Conservation (phyloP, 2,329 filamentous ascomycete genomes). For the Stagonosporopsis chrysanthemi region DNA sequence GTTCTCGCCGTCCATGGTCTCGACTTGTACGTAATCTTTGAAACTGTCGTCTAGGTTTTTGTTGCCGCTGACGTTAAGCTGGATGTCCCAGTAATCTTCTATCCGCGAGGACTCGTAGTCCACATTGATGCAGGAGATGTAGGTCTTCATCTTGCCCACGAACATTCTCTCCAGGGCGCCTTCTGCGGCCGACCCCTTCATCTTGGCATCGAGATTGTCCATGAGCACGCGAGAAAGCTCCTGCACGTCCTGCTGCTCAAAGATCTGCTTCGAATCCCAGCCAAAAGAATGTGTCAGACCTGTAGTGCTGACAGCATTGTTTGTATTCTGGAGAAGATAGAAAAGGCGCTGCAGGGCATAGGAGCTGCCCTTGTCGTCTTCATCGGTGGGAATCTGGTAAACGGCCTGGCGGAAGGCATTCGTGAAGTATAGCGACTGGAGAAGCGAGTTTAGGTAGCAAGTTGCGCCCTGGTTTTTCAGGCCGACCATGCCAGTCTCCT, state of each 20-base stretch:
- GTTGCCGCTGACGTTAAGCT: constrained; percentile 95
- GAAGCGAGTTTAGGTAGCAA: constrained; percentile 61
- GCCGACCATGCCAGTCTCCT: constrained; percentile 95
- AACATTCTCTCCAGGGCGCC: constrained; percentile 91
- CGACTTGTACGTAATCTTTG: constrained; percentile 93
- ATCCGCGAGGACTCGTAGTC: constrained; percentile 94
- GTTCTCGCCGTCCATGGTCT: constrained; percentile 97
- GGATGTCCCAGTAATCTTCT: constrained; percentile 99
- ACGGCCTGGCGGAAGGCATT: constrained; percentile 97
- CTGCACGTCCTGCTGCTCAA: constrained; percentile 98
- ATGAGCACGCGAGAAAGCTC: constrained; percentile 96
- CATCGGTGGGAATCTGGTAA: constrained; percentile 93
- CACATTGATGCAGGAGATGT: constrained; percentile 98
- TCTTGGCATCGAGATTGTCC: constrained; percentile 95
- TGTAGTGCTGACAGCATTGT: constrained; percentile 82
- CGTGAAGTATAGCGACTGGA: constrained; percentile 58
- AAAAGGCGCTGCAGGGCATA: constrained; percentile 94
- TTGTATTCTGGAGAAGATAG: constrained; percentile 90
- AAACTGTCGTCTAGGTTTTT: constrained; percentile 94
- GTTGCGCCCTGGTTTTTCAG: constrained; percentile 93
- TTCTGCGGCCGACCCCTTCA: constrained; percentile 95
- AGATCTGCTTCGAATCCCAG: constrained; percentile 97
- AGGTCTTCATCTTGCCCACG: constrained; percentile 97
- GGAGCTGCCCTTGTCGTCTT: constrained; percentile 83
- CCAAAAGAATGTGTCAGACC: constrained; percentile 97